These are phyloP conservation scores for Myxozyma melibiosi DNA, from an alignment of 805 yeast genomes.

Conservation along the genomic window DNA sequence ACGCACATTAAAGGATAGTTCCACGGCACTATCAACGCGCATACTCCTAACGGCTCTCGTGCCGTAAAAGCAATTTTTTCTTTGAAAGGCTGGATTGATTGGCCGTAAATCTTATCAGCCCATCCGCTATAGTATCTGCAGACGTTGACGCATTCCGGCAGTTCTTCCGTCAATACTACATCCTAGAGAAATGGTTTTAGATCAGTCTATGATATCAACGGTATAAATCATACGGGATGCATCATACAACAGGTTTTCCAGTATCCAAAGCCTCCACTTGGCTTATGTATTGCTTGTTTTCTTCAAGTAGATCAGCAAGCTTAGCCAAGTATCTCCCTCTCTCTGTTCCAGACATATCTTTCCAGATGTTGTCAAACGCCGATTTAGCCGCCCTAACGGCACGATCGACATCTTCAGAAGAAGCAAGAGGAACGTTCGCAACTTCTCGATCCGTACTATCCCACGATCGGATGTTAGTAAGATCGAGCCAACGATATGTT, in stretches of 20 bases:
- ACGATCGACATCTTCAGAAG: slow-evolving; percentile 10
- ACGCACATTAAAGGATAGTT: slow-evolving; percentile 56
- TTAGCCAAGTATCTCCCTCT: slow-evolving; percentile 8
- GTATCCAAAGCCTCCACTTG: slow-evolving; percentile 23
- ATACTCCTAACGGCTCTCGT: slow-evolving; percentile 67
- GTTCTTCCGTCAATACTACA: slow-evolving; percentile 46
- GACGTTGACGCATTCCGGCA: slow-evolving; percentile 57
- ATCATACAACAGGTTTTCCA: slow-evolving; percentile 22
- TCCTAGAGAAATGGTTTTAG: not conserved
- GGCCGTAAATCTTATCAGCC: slow-evolving; percentile 61
- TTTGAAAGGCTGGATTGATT: slow-evolving; percentile 59
- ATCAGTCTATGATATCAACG: not conserved
- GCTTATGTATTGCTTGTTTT: slow-evolving; percentile 9
- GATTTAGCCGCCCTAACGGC: slow-evolving; percentile 22
- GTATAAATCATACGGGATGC: too few relatives aligned
- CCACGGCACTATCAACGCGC: slow-evolving; percentile 74
- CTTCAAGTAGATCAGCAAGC: slow-evolving; percentile 10
- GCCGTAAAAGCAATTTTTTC: slow-evolving; percentile 68
- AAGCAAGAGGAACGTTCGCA: slow-evolving; percentile 9
- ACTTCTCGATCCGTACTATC: slow-evolving; percentile 17
- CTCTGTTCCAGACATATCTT: slow-evolving; percentile 14
- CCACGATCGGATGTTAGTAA: not conserved
- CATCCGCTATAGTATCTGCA: slow-evolving; percentile 72
- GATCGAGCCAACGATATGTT: not conserved
- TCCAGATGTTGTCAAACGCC: slow-evolving; percentile 15